phyloP scores from a whole-genome alignment of 2,329 filamentous ascomycete species.

The Zelopaecilomyces penicillatus region DNA sequence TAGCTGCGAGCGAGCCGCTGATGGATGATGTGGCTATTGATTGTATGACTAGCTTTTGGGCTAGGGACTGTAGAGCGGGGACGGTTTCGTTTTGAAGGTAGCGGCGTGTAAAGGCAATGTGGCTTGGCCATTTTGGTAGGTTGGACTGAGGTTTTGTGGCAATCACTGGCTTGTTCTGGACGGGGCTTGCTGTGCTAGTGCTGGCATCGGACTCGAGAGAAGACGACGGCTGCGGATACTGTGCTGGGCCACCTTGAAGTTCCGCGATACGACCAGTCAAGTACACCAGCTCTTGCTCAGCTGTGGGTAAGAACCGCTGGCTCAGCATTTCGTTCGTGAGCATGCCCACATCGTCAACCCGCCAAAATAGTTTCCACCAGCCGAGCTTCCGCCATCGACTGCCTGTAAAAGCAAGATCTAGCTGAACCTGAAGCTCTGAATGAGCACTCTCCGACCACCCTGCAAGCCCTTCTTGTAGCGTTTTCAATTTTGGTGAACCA shows the following conservation, averaged over 20 bases:
- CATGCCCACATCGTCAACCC: conserved; percentile 83
- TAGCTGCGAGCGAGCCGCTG: conserved; percentile 43
- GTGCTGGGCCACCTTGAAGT: conserved; percentile 20
- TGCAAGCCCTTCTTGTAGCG: conserved; percentile 53
- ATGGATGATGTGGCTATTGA: conserved; percentile 65
- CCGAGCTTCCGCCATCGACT: conserved; percentile 68
- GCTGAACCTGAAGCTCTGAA: conserved; percentile 69
- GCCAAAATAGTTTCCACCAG: conserved; percentile 96
- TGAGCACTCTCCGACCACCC: conserved; percentile 75
- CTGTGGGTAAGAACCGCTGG: conserved; percentile 65
- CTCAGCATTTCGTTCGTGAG: conserved; percentile 71
- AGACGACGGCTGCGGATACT: conserved; percentile 29
- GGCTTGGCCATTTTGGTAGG: conserved; percentile 57
- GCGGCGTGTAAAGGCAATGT: conserved; percentile 63
- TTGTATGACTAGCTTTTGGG: conserved; percentile 66
- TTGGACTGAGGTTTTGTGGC: conserved; percentile 12
- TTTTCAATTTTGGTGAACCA: conserved; percentile 6
- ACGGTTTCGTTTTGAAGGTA: conserved; percentile 59
- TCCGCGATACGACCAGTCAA: conserved; percentile 67
- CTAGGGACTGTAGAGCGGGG: conserved; percentile 62
- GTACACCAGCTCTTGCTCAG: conserved; percentile 77
- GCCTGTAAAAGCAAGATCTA: conserved; percentile 71
- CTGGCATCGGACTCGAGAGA: conserved; percentile 4
- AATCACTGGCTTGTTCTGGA: conserved; percentile 18
- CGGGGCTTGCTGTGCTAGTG: conserved; percentile 5